Evolutionary conservation across 257 asterid genomes (phyloP).

Genomic region (Solanum rostratum): DNA sequence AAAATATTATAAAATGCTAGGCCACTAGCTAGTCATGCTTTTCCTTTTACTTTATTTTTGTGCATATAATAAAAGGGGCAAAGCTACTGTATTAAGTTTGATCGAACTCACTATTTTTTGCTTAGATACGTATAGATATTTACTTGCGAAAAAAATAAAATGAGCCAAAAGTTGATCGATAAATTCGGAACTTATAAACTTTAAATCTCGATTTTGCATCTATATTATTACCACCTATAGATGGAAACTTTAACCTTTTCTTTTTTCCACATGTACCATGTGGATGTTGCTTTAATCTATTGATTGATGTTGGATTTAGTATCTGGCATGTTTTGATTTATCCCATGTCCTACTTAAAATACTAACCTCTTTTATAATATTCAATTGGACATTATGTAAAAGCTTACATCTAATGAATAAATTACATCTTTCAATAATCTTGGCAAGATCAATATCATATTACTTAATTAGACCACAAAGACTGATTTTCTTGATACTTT

Average conservation of each 20-base stretch:
- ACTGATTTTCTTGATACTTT: background rate
- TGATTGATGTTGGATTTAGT: background rate
- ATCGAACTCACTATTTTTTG: background rate
- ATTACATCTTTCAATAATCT: background rate
- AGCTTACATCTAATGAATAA: background rate
- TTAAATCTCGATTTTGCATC: background rate
- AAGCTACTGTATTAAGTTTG: background rate
- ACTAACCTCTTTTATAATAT: background rate
- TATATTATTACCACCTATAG: no score
- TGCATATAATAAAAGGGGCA: background rate
- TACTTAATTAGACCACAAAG: background rate
- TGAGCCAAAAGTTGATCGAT: fast-evolving
- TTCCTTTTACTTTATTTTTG: background rate
- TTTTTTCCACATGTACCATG: background rate
- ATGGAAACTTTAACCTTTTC: background rate
- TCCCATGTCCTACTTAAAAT: background rate
- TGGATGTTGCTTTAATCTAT: background rate
- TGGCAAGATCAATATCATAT: background rate
- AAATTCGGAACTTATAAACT: background rate
- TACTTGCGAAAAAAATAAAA: background rate
- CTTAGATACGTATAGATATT: background rate
- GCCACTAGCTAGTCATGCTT: background rate
- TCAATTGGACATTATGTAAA: background rate
- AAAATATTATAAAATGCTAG: background rate
- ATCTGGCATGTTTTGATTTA: background rate